Percentiles rank a stretch among this genome's conserved stretches.
Evolutionary conservation across 495 filamentous ascomycete species (phyloP).

Genomic region (Gamarada debralockiae): DNA sequence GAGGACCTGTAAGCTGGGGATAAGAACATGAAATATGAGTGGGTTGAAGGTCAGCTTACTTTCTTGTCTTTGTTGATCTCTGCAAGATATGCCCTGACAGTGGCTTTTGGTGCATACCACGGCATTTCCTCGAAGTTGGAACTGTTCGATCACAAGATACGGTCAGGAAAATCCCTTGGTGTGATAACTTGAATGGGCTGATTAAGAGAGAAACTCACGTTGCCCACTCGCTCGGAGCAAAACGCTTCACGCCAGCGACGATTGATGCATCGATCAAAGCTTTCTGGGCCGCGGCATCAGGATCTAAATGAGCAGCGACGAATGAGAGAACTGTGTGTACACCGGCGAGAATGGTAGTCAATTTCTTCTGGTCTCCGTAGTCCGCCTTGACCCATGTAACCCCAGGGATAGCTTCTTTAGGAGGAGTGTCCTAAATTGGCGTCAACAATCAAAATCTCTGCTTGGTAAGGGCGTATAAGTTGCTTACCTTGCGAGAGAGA

Average conservation of each 20-base stretch:
- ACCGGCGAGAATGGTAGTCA: constrained; percentile 23
- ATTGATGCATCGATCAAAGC: constrained; percentile 50
- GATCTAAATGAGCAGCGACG: constrained; percentile 33
- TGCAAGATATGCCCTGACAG: constrained; percentile 41
- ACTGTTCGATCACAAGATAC: too few relatives aligned
- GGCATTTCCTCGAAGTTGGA: neutral
- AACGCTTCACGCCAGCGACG: constrained; percentile 46
- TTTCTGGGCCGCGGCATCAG: constrained; percentile 33
- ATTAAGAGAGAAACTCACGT: neutral
- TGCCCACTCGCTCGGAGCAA: constrained; percentile 39
- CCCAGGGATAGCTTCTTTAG: neutral
- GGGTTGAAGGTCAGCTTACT: constrained; percentile 26
- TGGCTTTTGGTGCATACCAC: constrained; percentile 33
- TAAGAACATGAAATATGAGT: neutral
- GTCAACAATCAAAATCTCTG: neutral
- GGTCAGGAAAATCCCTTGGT: constrained; percentile 36
- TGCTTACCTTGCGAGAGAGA: constrained; percentile 2
- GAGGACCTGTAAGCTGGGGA: constrained; percentile 35
- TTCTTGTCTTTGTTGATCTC: constrained; percentile 45
- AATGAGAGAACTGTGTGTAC: constrained; percentile 53
- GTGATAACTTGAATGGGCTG: too few relatives aligned
- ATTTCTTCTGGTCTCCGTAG: neutral
- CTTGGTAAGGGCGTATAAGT: neutral
- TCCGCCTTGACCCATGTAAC: neutral
- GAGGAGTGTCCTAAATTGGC: neutral